A percentile compares a stretch with the other conserved stretches of the same genome.
phyloP scores from a whole-genome alignment of 2,329 filamentous ascomycete species.

The Fusarium sp. region DNA sequence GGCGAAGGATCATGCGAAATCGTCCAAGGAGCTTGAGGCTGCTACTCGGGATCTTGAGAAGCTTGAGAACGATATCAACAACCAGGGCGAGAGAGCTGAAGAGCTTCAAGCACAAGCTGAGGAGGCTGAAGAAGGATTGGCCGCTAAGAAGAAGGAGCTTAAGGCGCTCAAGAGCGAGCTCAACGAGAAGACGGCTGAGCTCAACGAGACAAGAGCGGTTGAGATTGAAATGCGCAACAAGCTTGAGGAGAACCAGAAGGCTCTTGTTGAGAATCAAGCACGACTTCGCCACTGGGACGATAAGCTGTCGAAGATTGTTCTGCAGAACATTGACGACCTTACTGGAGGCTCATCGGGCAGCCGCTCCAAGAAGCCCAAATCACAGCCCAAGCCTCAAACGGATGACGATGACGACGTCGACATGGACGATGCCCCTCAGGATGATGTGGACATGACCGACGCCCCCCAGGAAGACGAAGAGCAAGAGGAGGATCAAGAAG shows the following conservation, averaged over 20 bases:
- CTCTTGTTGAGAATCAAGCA: conserved; percentile 85
- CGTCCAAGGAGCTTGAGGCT: conserved; percentile 79
- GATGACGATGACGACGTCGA: conserved; percentile 47
- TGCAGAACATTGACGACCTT: conserved; percentile 83
- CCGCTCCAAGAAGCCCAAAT: conserved; percentile 37
- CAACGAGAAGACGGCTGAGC: conserved; percentile 83
- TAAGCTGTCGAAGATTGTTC: conserved; percentile 82
- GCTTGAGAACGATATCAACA: conserved; percentile 80
- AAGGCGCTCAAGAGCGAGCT: conserved; percentile 82
- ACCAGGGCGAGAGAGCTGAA: conserved; percentile 79
- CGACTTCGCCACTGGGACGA: conserved; percentile 87
- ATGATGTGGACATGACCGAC: conserved; percentile 46
- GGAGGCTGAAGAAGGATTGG: conserved; percentile 81
- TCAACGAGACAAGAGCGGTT: conserved; percentile 86
- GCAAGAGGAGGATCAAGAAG: conserved; percentile 43
- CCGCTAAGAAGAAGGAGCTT: conserved; percentile 82
- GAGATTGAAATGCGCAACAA: conserved; percentile 99
- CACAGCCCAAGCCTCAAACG: conserved; percentile 34
- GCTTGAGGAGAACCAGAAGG: conserved; percentile 94
- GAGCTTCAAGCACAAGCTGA: conserved; percentile 78
- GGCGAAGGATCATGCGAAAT: conserved; percentile 81
- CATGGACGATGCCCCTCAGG: conserved; percentile 43
- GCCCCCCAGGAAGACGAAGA: conserved; percentile 45
- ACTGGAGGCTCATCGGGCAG: conserved; percentile 51
- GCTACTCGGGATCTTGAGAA: conserved; percentile 78